Percentiles rank a stretch among this genome's conserved stretches.
phyloP scores from a whole-genome alignment of 2,329 filamentous ascomycete species.

The Hymenoscyphus fructigenus region DNA sequence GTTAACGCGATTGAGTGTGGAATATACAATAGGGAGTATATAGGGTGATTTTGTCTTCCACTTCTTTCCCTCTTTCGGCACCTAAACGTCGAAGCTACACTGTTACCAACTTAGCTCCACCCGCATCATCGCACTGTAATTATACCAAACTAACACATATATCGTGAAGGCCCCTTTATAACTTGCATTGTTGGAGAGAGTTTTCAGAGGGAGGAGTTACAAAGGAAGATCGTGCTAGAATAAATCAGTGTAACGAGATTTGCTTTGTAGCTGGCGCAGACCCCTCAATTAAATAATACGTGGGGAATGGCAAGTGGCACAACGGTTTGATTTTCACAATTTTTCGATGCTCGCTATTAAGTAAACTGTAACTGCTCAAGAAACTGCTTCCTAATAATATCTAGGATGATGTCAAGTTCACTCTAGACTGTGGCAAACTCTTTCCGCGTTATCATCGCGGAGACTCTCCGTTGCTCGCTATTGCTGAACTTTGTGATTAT shows the following conservation, averaged over 20 bases:
- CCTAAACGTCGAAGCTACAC: no score
- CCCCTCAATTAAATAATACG: constrained; percentile 7
- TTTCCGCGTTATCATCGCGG: neutral
- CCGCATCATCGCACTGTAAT: neutral
- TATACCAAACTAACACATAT: neutral
- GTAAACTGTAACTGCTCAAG: neutral
- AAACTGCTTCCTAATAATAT: neutral
- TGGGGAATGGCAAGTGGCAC: neutral
- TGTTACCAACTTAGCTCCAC: neutral
- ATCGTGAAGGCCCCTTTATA: neutral
- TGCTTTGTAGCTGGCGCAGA: constrained; percentile 20
- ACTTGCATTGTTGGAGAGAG: rapidly evolving
- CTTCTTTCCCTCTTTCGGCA: no score
- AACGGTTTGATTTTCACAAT: neutral
- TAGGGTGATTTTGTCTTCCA: constrained; percentile 9
- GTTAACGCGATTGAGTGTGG: constrained; percentile 16
- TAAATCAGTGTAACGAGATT: constrained; percentile 13
- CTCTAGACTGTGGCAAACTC: neutral
- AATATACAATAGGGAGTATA: neutral
- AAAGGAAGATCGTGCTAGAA: neutral
- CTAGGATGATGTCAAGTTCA: neutral
- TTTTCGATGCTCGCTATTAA: neutral
- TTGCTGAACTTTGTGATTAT: neutral
- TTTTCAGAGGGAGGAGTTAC: neutral
- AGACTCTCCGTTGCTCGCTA: rapidly evolving